Percentiles rank a stretch among this genome's conserved stretches.
These are phyloP conservation scores for Musa itinerans DNA, from an alignment of 176 grass and related monocot species.

Conservation along the genomic window DNA sequence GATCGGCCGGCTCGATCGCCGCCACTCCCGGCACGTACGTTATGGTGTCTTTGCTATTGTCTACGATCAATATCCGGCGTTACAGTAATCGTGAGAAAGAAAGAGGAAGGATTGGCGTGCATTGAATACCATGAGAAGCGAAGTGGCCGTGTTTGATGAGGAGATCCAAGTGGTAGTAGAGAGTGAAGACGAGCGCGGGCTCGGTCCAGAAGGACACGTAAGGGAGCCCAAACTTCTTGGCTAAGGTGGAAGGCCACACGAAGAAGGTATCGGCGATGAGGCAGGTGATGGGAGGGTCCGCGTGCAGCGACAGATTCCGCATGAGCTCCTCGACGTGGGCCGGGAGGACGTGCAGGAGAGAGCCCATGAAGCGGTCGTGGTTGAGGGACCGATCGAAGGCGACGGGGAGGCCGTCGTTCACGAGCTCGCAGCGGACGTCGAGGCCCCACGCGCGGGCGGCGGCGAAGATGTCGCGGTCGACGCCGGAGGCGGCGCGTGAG, in stretches of 20 bases:
- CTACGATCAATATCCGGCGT: slow-evolving; percentile 16
- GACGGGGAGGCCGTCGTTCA: slow-evolving; percentile 59
- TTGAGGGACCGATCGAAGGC: slow-evolving; percentile 57
- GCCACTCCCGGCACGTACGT: slow-evolving; percentile 65
- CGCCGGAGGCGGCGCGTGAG: not conserved
- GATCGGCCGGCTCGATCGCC: slow-evolving; percentile 51
- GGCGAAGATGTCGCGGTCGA: slow-evolving; percentile 27
- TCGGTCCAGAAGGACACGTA: slow-evolving; percentile 22
- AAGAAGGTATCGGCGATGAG: slow-evolving; percentile 63
- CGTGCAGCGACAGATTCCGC: slow-evolving; percentile 23
- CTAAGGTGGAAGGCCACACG: slow-evolving; percentile 50
- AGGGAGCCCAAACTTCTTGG: slow-evolving; percentile 31
- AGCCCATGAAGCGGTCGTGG: slow-evolving; percentile 69
- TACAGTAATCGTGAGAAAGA: not conserved
- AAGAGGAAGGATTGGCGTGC: not conserved
- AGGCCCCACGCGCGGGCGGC: slow-evolving; percentile 11
- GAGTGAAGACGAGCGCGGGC: slow-evolving; percentile 47
- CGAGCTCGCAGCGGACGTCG: slow-evolving; percentile 46
- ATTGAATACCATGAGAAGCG: slow-evolving; percentile 32
- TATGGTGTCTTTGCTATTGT: slow-evolving; percentile 57
- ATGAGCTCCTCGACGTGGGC: slow-evolving; percentile 64
- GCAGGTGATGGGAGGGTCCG: slow-evolving; percentile 34
- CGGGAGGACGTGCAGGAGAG: slow-evolving; percentile 49
- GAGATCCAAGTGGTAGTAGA: slow-evolving; percentile 59
- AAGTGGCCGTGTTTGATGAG: slow-evolving; percentile 49